phyloP scores from a whole-genome alignment of 2,329 filamentous ascomycete genomes.

The Mycosphaerella arachidis region DNA sequence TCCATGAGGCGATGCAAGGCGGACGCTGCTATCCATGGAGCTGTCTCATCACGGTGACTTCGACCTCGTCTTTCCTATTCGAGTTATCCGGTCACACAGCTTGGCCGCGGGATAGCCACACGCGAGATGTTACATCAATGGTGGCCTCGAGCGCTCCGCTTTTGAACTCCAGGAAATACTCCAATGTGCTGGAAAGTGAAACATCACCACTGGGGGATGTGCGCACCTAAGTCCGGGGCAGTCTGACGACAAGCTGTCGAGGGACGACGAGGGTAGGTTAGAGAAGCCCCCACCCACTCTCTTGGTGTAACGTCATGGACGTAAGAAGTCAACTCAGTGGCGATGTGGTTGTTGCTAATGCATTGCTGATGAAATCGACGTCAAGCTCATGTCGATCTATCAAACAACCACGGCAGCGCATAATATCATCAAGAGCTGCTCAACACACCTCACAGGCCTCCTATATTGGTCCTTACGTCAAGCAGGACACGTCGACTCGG shows the following conservation, averaged over 20 bases:
- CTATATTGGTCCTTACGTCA: background rate
- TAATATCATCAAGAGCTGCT: background rate
- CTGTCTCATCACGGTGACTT: background rate
- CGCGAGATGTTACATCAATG: background rate
- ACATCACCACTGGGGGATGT: background rate
- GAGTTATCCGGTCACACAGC: background rate
- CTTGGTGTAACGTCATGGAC: background rate
- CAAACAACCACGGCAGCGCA: background rate
- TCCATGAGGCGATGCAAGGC: background rate
- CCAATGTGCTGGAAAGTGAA: background rate
- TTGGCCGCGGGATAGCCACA: background rate
- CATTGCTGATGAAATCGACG: constrained; percentile 1
- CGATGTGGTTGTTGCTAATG: background rate
- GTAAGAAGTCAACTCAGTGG: background rate
- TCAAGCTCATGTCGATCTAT: background rate
- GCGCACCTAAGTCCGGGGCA: background rate
- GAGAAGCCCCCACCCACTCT: background rate
- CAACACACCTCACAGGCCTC: background rate
- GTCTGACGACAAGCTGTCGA: background rate
- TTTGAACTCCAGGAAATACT: background rate
- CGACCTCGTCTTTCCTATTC: background rate
- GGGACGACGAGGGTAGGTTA: background rate
- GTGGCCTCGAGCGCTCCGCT: background rate
- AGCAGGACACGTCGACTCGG: background rate
- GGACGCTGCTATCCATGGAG: background rate